Evolutionary conservation across 306 rosid genomes (phyloP).

Genomic region (Cicer pinnatifidum): DNA sequence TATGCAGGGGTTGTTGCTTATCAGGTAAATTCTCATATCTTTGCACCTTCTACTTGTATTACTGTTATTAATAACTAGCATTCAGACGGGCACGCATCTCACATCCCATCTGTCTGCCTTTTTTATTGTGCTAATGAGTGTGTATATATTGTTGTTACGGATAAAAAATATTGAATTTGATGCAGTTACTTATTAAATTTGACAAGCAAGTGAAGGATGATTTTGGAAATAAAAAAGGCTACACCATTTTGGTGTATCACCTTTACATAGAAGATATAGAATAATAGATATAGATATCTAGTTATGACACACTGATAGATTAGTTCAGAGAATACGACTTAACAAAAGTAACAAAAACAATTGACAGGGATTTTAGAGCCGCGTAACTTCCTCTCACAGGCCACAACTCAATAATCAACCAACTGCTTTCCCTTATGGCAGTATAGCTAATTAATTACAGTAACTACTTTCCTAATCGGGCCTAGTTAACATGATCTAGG

Average conservation of each 20-base stretch:
- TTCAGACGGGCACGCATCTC: too few relatives aligned
- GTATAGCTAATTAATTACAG: background rate
- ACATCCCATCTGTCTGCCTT: too few relatives aligned
- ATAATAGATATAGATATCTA: background rate
- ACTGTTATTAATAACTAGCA: background rate
- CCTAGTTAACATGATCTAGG: background rate
- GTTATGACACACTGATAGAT: conserved; percentile 26
- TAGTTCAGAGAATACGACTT: conserved; percentile 22
- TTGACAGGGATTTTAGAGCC: too few relatives aligned
- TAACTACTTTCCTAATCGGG: background rate
- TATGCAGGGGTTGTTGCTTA: conserved; percentile 82
- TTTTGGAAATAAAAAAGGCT: too few relatives aligned
- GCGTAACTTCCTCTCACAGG: background rate
- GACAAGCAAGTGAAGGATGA: too few relatives aligned
- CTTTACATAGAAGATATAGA: too few relatives aligned
- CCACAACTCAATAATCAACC: background rate
- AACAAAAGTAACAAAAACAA: background rate
- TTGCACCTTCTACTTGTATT: conserved; percentile 7
- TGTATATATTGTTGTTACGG: too few relatives aligned
- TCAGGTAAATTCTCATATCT: conserved; percentile 62
- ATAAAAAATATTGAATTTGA: too few relatives aligned
- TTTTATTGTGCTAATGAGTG: too few relatives aligned
- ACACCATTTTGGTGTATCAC: too few relatives aligned
- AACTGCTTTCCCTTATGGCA: background rate
- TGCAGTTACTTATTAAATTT: too few relatives aligned